These are phyloP conservation scores for Ensete glaucum DNA, from an alignment of 176 grass and related monocot species.

Conservation along the genomic window DNA sequence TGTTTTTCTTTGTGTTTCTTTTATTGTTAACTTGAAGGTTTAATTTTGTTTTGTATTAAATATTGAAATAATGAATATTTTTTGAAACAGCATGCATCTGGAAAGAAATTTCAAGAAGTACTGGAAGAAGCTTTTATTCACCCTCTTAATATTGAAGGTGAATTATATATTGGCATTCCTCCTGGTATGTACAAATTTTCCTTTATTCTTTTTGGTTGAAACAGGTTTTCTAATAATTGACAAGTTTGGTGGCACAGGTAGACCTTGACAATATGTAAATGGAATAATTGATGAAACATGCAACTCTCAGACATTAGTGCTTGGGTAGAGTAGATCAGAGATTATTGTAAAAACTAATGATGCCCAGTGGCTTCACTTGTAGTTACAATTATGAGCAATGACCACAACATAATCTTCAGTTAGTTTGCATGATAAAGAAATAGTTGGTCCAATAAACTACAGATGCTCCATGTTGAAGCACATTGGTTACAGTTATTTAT, in stretches of 20 bases:
- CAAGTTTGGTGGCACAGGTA: neutral
- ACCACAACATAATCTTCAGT: too few relatives aligned
- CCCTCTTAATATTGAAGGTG: constrained; percentile 89
- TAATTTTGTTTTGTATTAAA: neutral
- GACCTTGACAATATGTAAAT: too few relatives aligned
- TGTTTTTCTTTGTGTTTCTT: neutral
- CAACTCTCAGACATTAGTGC: too few relatives aligned
- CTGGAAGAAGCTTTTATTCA: constrained; percentile 88
- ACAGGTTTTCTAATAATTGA: neutral
- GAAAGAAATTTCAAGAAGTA: constrained; percentile 88
- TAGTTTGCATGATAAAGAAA: too few relatives aligned
- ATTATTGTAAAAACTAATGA: too few relatives aligned
- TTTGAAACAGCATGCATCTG: constrained; percentile 64
- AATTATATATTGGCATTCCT: constrained; percentile 93
- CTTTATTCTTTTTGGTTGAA: neutral
- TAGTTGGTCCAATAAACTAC: too few relatives aligned
- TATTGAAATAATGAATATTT: constrained; percentile 12
- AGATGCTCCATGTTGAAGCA: too few relatives aligned
- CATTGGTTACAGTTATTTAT: too few relatives aligned
- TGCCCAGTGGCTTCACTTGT: too few relatives aligned
- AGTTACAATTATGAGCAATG: too few relatives aligned
- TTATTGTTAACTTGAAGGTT: neutral
- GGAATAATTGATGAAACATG: too few relatives aligned
- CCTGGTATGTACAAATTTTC: constrained; percentile 40
- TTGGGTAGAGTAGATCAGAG: too few relatives aligned